Conservation (phyloP, 2,329 filamentous ascomycete species). For the Colletotrichum liriopes region DNA sequence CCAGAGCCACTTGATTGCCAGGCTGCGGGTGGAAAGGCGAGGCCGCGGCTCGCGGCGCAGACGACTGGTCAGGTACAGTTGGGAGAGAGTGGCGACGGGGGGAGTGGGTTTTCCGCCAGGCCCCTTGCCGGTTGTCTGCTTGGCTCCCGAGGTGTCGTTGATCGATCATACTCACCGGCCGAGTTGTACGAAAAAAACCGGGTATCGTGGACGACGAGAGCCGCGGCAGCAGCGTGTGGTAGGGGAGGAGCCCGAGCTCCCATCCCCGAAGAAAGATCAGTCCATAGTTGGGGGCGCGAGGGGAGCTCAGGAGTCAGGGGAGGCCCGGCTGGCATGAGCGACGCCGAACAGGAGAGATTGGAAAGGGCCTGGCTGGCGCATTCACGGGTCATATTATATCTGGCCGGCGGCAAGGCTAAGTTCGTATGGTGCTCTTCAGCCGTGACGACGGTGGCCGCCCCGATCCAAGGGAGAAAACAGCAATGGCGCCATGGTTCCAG, state of each 20-base stretch:
- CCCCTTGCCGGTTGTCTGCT: not conserved
- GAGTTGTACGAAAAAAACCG: not conserved
- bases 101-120: not conserved
- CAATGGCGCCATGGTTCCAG: not conserved
- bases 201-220: not conserved
- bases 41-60: not conserved
- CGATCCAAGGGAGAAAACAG: conserved; percentile 8
- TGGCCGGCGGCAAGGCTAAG: not conserved
- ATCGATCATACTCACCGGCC: not conserved
- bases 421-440: not conserved
- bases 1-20: not conserved
- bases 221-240: not conserved
- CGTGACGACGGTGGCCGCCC: not conserved
- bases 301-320: not conserved
- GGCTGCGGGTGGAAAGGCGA: not conserved
- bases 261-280: not conserved
- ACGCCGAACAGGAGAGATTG: not conserved
- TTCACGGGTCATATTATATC: conserved; percentile 19
- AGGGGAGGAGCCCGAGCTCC: not conserved
- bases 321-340: not conserved
- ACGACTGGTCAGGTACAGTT: not conserved
- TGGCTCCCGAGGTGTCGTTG: conserved; percentile 18
- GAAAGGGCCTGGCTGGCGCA: conserved; percentile 7
- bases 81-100: not conserved
- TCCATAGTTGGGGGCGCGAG: too few species aligned